Base-by-base conservation (phyloP, 148 eudicot genomes). In the Persicaria tinctoria region DNA sequence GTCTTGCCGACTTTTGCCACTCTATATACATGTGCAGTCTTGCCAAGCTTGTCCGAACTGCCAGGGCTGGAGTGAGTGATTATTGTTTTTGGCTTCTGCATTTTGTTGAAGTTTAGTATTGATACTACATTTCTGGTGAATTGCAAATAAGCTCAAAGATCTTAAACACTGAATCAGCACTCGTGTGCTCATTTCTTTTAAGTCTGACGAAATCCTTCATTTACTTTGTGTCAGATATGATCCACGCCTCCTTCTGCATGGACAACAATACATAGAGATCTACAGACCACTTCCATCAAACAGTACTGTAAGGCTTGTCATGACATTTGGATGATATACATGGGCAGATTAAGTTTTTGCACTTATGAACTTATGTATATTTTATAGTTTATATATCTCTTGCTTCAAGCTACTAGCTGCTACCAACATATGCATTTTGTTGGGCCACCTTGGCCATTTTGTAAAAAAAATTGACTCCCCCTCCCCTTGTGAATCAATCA, bases 1-100 rank as follows among this genome's bases (percentile, higher is more conserved):
- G 97, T 94, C 73, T 85, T 94, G 83, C 98, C 98, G 75, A 94
- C 97, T 53, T 91, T 91, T 85, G 85, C 89, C 56, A 84, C 96
- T 69, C 63, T 94, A 70, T 84, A 87, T 78, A 46, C 85, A 73
- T 46, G 13, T 75, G 86, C 74, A 73, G n/a, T 76, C 73, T 9
- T 46, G 68, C 82, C 92, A 41, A n/a, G 80, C 20, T 63, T 94
- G 64, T 46, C 63, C 46, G 13, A 70, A 51, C 38, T 89, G 14
- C 96, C 97, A 14, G 92, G 97, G 66, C 77, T 95, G 84, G 79
- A 81, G 98, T 92, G 80, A 85, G 91, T 85, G 38, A 62, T 38
- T 57, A 17, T 57, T 57, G 5, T 20, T 66, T 38, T 41, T 44
- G 70, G 38, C 73, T 56, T 74, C 6, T 56, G 68, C 13, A 60